A percentile compares a stretch with the other conserved stretches of the same genome.
phyloP scores from a whole-genome alignment of 2,329 filamentous ascomycete genomes.

The Keithomyces neogunnii region DNA sequence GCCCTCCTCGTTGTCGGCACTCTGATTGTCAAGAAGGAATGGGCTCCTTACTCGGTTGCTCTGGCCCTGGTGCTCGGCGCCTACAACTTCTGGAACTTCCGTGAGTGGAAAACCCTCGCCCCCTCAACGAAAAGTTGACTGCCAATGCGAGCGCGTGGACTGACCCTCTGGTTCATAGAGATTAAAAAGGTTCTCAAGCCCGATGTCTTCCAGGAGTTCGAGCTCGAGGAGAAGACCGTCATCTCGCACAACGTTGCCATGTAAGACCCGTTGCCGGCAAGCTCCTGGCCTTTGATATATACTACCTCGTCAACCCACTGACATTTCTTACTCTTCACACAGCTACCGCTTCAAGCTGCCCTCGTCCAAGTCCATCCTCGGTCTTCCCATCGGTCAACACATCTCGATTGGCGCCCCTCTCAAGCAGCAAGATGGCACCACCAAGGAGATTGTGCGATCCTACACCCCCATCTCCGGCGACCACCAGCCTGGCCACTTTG shows the following conservation, averaged over 20 bases:
- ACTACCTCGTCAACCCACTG: not conserved
- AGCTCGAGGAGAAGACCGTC: constrained; percentile 87
- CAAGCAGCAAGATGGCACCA: constrained; percentile 55
- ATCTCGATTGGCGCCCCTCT: constrained; percentile 87
- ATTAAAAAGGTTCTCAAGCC: constrained; percentile 80
- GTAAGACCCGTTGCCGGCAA: constrained; percentile 36
- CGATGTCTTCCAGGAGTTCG: constrained; percentile 81
- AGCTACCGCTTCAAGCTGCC: constrained; percentile 92
- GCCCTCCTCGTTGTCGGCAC: constrained; percentile 68
- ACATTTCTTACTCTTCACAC: not conserved
- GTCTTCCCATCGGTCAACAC: constrained; percentile 96
- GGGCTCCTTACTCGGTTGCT: constrained; percentile 60
- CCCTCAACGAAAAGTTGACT: not conserved
- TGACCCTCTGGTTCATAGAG: constrained; percentile 36
- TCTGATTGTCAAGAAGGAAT: constrained; percentile 71
- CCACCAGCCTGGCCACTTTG: constrained; percentile 83
- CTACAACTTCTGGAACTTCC: constrained; percentile 62
- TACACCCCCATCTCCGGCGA: constrained; percentile 91
- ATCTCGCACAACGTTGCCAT: constrained; percentile 98
- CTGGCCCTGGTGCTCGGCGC: constrained; percentile 58
- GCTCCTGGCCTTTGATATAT: not conserved
- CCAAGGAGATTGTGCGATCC: constrained; percentile 79
- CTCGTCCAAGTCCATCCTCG: constrained; percentile 69
- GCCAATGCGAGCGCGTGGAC: constrained; percentile 6
- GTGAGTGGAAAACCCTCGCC: constrained; percentile 42